Evolutionary conservation across 2,329 filamentous ascomycete genomes (phyloP).

Genomic region (Pyricularia pennisetigena): DNA sequence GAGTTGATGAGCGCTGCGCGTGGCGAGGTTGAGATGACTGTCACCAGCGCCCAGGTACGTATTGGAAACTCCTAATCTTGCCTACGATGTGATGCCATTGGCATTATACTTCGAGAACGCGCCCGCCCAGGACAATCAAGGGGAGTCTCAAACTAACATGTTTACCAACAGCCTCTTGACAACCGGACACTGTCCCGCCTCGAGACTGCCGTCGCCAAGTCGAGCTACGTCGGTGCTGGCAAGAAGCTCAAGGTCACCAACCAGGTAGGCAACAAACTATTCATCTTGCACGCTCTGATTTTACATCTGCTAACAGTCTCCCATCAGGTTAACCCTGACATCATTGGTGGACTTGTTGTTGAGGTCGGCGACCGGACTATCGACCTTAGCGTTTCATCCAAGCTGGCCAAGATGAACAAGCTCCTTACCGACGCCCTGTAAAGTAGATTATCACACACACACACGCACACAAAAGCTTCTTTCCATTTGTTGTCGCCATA

Average conservation of each 20-base stretch:
- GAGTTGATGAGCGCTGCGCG: conserved; percentile 79
- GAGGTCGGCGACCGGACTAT: conserved; percentile 98
- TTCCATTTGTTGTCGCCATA: neutral
- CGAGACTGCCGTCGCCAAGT: conserved; percentile 83
- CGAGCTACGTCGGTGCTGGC: conserved; percentile 74
- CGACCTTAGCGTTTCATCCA: conserved; percentile 88
- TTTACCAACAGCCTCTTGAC: conserved; percentile 61
- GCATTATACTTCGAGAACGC: neutral
- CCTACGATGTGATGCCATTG: neutral
- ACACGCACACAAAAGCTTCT: neutral
- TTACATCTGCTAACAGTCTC: neutral
- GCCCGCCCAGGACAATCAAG: neutral
- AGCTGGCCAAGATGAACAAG: conserved; percentile 99
- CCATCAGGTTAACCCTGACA: conserved; percentile 78
- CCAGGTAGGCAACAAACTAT: conserved; percentile 44
- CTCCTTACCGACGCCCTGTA: conserved; percentile 93
- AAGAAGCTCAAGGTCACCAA: conserved; percentile 97
- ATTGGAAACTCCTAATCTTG: conserved; percentile 9
- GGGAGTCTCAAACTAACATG: conserved; percentile 14
- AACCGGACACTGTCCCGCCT: conserved; percentile 76
- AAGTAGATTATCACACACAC: conserved; percentile 27
- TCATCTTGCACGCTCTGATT: conserved; percentile 9
- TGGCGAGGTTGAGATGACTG: conserved; percentile 87
- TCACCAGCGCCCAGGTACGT: conserved; percentile 81
- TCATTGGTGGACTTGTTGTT: conserved; percentile 86